phyloP scores from a whole-genome alignment of 129 eudicot genomes.

The carrot (Daucus carota) region DNA sequence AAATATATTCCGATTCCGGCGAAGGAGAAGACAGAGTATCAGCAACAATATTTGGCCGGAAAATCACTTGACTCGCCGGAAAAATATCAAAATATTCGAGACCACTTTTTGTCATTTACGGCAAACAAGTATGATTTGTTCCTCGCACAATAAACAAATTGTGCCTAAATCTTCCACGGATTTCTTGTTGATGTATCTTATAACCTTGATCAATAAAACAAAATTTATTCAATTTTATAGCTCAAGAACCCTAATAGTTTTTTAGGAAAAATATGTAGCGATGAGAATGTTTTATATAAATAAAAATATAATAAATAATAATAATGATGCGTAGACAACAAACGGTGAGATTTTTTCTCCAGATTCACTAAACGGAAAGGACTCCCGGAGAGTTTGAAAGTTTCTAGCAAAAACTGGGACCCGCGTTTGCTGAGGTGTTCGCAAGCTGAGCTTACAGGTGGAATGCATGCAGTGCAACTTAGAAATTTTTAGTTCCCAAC shows the following conservation, averaged over 20 bases:
- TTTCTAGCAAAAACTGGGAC: neutral
- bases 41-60: conserved; percentile 11
- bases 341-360: neutral
- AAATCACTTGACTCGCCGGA: conserved; percentile 31
- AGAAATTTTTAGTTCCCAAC: too few relatives aligned
- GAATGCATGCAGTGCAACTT: neutral
- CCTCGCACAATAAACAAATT: neutral
- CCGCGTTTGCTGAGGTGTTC: neutral
- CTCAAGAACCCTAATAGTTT: conserved; percentile 2
- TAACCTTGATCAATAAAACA: neutral
- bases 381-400: neutral
- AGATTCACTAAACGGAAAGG: neutral
- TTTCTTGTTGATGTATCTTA: neutral
- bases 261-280: neutral
- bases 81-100: conserved; percentile 17
- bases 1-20: conserved; percentile 26
- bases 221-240: neutral
- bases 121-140: neutral
- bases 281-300: too few relatives aligned
- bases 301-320: too few relatives aligned
- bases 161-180: neutral
- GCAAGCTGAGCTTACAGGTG: neutral
- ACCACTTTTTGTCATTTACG: conserved; percentile 76
- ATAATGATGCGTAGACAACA: neutral
- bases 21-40: conserved; percentile 51